Percentiles rank a stretch among this genome's conserved stretches.
These are phyloP conservation scores for Nidularia sp. DNA, from an alignment of 768 basidiomycete species.

Conservation along the genomic window DNA sequence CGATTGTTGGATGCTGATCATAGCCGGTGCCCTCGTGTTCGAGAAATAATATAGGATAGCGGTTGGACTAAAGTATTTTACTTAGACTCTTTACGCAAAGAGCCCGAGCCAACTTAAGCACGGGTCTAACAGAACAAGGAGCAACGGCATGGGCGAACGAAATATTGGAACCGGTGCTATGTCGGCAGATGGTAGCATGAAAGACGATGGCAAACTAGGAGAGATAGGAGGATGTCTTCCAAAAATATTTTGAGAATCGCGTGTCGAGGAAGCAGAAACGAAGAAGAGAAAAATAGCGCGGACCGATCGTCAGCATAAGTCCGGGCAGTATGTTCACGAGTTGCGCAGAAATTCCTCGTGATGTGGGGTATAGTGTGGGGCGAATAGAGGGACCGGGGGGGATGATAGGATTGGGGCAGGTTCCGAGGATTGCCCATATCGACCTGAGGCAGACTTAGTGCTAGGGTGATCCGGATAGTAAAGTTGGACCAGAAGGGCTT, in stretches of 20 bases:
- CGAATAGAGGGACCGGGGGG: slow-evolving; percentile 3
- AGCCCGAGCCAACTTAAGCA: no score
- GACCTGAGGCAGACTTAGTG: background rate
- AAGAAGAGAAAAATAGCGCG: slow-evolving; percentile 9
- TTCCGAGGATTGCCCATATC: slow-evolving; percentile 20
- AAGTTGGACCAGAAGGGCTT: background rate
- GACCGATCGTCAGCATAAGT: slow-evolving; percentile 6
- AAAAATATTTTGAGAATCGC: background rate
- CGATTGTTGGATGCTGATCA: background rate
- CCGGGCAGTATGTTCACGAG: background rate
- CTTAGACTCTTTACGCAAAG: no score
- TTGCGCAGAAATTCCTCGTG: slow-evolving; percentile 7
- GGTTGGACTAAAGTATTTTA: background rate
- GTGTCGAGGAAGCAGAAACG: background rate
- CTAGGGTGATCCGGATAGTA: slow-evolving; percentile 2
- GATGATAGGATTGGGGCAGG: slow-evolving; percentile 8
- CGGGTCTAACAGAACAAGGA: slow-evolving; percentile 1
- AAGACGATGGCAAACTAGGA: background rate
- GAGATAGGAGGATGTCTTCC: background rate
- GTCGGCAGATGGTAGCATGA: slow-evolving; percentile 5
- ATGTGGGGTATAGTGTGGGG: slow-evolving; percentile 16
- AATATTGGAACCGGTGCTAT: slow-evolving; percentile 8
- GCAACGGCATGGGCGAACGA: background rate
- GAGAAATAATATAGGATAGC: background rate
- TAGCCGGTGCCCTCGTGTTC: background rate